Conservation (phyloP, 1,284 basidiomycete genomes). For the Phellinidium pouzarii region DNA sequence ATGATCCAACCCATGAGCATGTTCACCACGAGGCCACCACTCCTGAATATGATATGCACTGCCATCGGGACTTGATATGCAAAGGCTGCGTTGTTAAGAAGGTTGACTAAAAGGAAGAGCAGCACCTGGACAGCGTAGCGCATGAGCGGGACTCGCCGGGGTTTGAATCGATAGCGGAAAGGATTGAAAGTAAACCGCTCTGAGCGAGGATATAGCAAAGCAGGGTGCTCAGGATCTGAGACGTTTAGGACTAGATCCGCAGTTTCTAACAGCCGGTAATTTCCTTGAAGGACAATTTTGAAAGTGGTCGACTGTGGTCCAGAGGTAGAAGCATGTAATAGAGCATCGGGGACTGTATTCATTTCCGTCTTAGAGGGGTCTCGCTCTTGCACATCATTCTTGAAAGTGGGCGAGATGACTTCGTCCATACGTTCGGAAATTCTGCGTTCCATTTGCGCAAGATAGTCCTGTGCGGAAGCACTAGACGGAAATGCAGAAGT, state of each 20-base stretch:
- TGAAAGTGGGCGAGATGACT: background rate
- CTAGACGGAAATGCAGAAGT: background rate
- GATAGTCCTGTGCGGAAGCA: conserved; percentile 4
- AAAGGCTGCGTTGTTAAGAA: conserved; percentile 89
- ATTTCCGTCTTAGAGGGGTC: background rate
- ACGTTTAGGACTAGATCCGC: conserved; percentile 15
- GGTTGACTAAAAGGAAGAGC: conserved; percentile 76
- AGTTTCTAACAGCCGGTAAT: background rate
- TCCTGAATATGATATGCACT: conserved; percentile 92
- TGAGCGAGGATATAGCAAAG: conserved; percentile 13
- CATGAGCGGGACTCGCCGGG: conserved; percentile 63
- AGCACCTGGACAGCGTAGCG: conserved; percentile 79
- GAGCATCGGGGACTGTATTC: background rate
- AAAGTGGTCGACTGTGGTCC: background rate
- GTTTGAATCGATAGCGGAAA: conserved; percentile 40
- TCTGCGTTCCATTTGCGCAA: background rate
- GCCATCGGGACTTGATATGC: conserved; percentile 83
- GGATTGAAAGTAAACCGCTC: conserved; percentile 23
- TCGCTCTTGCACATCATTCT: background rate
- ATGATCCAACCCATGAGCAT: conserved; percentile 69
- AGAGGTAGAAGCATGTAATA: background rate
- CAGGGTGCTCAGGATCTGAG: background rate
- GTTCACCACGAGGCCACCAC: conserved; percentile 81
- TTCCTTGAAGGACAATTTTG: conserved; percentile 8
- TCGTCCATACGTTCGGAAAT: too few species aligned